Evolutionary conservation across 1,284 basidiomycete genomes (phyloP), one percentile per base, ranked within the genome.

Genomic region (Ceratobasidium papillatum): DNA sequence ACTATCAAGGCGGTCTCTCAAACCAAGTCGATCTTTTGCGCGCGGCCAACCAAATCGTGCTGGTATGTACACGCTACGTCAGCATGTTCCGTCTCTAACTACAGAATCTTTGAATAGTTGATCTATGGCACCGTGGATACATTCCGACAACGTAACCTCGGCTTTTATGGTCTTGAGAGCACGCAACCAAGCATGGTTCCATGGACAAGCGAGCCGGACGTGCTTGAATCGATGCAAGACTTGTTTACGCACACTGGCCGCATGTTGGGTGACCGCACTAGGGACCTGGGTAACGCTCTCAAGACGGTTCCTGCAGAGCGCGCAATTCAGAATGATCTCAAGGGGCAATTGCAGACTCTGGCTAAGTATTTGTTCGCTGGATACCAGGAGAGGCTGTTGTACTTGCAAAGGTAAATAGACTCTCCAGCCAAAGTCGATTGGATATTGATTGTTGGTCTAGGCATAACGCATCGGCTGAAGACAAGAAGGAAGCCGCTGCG

Each of bases 141-240:
- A 0, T 85, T 90, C 63, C 86, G 89, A 51, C 94, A 92, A 80
- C 89, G 95, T 41, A 86, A 89, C 43, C 54, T 72, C 14, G 68
- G 56, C 17, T 86, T 91, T 5, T 99, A 99, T 80, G 93, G 93
- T 32, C 85, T 98, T 64, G 85, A 89, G 64, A 74, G 79, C 0
- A 75, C 78, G 14, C 83, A 87, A 41, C 90, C 90, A 0, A 89
- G 91, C 84, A 85, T 88, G 74, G 89, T 92, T 77, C 89, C 94
- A 0, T 99, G 97, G 97, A 94, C 95, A 1, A 94, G 90, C 80
- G 86, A 86, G 77, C 84, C 87, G 7, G 81, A 83, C 0, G 82
- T 94, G 58, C 88, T 98, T 72, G 90, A 94, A 62, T 85, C 90
- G 30, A 83, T 94, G 2, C 86, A 92, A 54, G 86, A 87, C 58